Base-by-base conservation (phyloP, 2,329 filamentous ascomycete species). In the Penicillium sp. region DNA sequence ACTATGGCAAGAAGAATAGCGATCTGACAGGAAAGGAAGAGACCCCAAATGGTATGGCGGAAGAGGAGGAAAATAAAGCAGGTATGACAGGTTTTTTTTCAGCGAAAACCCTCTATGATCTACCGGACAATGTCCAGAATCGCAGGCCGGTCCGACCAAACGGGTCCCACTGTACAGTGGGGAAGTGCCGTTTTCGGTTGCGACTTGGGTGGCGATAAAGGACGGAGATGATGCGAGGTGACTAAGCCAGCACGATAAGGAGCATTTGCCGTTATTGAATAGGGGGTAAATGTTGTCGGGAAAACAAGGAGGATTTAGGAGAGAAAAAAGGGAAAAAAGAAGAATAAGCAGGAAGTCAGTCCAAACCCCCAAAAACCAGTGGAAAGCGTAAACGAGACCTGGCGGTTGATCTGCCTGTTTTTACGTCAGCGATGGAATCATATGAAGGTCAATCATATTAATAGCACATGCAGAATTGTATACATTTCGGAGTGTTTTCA, bases 61-160 rank as follows among this genome's bases (percentile, higher is more conserved):
- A 19, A 39, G 24, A 19, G 35, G 22, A 41, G 39, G 53, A 57
- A 60, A 62, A 53, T 55, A 64, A 61, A 59, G 46, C 60, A 59
- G 49, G 57, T 59, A 66, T 63, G 59, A 65, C 59, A 68, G 49
- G 60, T 50, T 56, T 49, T 55, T 57, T 47, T 55, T 56, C 64
- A 61, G 44, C 51, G 46, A 52, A 48, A 58, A 57, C 56, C 60
- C 59, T 58, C 59, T 65, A 63, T 63, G 68, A 72, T 72, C 70
- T 69, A 63, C 68, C 65, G 63, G 59, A 55, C 52, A 61, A 63
- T 67, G 70, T 77, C 79, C 37, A 75, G 79, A 26, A 77, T 74
- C 58, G 75, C 82, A 39, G 75, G 77, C 27, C 66, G 80, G 21
- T 82, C 85, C 67, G 63, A 67, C 60, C 48, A 58, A 58, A 61